A percentile compares a stretch with the other conserved stretches of the same genome.
Conservation (phyloP, 176 grass and related monocot species). For the Pontederia crassipes region DNA sequence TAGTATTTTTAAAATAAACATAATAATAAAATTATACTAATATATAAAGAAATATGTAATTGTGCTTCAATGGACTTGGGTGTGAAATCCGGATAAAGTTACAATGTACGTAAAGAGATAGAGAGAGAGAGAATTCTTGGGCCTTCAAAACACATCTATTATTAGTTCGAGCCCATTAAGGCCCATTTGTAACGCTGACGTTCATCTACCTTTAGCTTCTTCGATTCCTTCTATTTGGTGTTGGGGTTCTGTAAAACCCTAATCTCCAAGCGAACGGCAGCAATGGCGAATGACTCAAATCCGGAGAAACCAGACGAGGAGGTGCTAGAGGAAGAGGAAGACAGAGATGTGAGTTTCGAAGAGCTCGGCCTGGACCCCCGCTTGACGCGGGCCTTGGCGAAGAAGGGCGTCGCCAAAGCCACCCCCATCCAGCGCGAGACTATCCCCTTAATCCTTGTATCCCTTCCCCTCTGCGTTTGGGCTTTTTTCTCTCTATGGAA, state of each 20-base stretch:
- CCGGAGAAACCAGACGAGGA: neutral
- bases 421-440: conserved; percentile 76
- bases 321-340: conserved; percentile 17
- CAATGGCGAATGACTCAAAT: no score
- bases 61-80: no score
- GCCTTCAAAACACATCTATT: no score
- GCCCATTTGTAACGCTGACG: no score
- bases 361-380: conserved; percentile 69
- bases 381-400: conserved; percentile 72
- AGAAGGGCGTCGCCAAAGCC: conserved; percentile 47
- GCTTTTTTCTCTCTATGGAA: neutral
- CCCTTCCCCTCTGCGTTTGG: neutral
- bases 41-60: no score
- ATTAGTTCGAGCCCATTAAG: no score
- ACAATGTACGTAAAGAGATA: no score
- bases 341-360: conserved; percentile 54
- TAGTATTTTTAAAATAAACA: no score
- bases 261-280: neutral
- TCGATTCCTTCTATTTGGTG: neutral
- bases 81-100: no score
- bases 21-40: no score
- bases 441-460: conserved; percentile 78
- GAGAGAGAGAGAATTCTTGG: no score
- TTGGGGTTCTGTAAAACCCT: neutral
- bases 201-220: neutral